These are phyloP conservation scores for Euphorbia schlechtendalii DNA, from an alignment of 441 rosid genomes.

Conservation along the genomic window DNA sequence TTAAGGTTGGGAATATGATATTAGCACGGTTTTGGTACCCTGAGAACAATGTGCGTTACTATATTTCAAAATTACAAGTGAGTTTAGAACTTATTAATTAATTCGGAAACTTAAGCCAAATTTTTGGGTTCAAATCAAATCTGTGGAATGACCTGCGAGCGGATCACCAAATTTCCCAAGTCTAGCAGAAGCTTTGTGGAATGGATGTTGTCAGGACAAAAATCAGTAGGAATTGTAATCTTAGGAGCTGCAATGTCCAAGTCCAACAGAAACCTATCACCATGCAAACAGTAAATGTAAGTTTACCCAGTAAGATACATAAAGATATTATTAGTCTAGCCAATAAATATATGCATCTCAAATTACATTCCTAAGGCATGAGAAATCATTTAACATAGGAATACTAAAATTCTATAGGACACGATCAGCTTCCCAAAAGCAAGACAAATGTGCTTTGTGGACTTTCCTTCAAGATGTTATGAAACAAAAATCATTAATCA, in stretches of 20 bases:
- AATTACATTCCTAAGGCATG: not conserved
- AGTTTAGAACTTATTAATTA: not conserved
- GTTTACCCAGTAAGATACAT: slow-evolving; percentile 2
- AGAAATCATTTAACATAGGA: not conserved
- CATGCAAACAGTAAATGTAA: slow-evolving; percentile 20
- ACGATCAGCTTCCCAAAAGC: not conserved
- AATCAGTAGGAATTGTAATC: slow-evolving; percentile 93
- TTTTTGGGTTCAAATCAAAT: slow-evolving; percentile 7
- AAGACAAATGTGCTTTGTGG: not conserved
- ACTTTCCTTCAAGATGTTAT: not conserved
- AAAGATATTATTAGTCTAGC: not conserved
- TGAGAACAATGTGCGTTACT: not conserved
- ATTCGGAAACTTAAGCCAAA: not conserved
- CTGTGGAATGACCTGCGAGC: slow-evolving; percentile 59
- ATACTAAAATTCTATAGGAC: not conserved
- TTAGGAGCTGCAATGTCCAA: slow-evolving; percentile 99
- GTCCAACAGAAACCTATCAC: slow-evolving; percentile 83
- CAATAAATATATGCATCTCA: not conserved
- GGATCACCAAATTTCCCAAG: slow-evolving; percentile 89
- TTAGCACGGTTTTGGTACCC: not conserved
- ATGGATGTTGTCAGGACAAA: slow-evolving; percentile 62
- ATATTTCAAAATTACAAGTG: not conserved
- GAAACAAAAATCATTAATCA: not conserved
- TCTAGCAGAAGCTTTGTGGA: slow-evolving; percentile 92
- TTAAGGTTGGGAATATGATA: not conserved